phyloP scores from a whole-genome alignment of 257 asterid genomes.

The Dorcoceras hygrometricum region DNA sequence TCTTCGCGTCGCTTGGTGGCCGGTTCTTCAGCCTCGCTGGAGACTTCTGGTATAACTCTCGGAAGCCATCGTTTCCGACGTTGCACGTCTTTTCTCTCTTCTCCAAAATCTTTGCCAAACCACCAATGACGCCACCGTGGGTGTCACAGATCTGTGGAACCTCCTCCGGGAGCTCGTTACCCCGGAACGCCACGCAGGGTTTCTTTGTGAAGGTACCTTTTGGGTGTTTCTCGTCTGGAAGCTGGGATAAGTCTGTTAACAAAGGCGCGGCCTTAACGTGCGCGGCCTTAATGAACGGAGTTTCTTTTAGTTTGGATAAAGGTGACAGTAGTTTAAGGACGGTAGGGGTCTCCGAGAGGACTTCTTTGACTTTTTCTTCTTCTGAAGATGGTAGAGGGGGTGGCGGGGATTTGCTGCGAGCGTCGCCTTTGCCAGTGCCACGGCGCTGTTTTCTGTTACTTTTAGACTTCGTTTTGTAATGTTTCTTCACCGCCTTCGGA shows the following conservation, averaged over 20 bases:
- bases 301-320: slow-evolving; percentile 9
- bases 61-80: slow-evolving; percentile 16
- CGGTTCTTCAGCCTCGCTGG: slow-evolving; percentile 45
- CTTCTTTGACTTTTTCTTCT: slow-evolving; percentile 72
- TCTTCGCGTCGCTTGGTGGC: slow-evolving; percentile 38
- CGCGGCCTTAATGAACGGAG: slow-evolving; percentile 39
- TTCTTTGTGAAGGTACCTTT: slow-evolving; percentile 32
- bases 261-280: slow-evolving; percentile 39
- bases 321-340: slow-evolving; percentile 24
- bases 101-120: slow-evolving; percentile 29
- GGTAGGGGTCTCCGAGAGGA: slow-evolving; percentile 60
- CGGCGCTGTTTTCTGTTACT: background rate
- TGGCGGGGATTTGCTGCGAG: slow-evolving; percentile 48
- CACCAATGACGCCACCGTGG: slow-evolving; percentile 29
- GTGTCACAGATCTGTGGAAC: slow-evolving; percentile 38
- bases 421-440: background rate
- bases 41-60: slow-evolving; percentile 36
- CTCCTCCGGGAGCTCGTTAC: slow-evolving; percentile 34
- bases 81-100: slow-evolving; percentile 15
- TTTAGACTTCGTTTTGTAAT: slow-evolving; percentile 17
- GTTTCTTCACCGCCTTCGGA: background rate
- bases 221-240: slow-evolving; percentile 1
- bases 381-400: slow-evolving; percentile 38
- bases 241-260: slow-evolving; percentile 10
- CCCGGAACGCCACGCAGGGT: slow-evolving; percentile 21